These are phyloP conservation scores for Macrophomina pseudophaseolina DNA, from an alignment of 2,329 filamentous ascomycete genomes.

Conservation along the genomic window DNA sequence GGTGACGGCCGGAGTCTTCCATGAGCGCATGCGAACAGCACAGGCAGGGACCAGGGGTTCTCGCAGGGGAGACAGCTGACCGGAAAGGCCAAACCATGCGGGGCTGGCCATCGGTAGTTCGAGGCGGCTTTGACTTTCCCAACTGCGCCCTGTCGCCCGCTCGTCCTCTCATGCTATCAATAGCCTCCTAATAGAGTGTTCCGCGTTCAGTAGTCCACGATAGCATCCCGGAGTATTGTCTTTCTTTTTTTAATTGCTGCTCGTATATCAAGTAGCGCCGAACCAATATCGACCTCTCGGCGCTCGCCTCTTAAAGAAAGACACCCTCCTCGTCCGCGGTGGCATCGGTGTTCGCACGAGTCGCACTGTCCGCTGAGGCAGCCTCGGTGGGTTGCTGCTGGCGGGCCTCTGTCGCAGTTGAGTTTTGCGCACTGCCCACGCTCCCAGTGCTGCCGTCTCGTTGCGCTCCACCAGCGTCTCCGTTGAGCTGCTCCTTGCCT, in stretches of 20 bases:
- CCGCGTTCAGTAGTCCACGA: slow-evolving; percentile 22
- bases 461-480: slow-evolving; percentile 22
- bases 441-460: slow-evolving; percentile 1
- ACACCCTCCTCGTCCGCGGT: slow-evolving; percentile 31
- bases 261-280: slow-evolving; percentile 18
- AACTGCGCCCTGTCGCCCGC: neutral
- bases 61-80: slow-evolving; percentile 10
- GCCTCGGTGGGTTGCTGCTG: slow-evolving; percentile 14
- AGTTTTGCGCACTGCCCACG: slow-evolving; percentile 12
- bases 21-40: slow-evolving; percentile 8
- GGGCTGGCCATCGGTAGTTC: slow-evolving; percentile 17
- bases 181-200: slow-evolving; percentile 6
- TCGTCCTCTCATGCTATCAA: slow-evolving; percentile 20
- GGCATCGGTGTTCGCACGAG: slow-evolving; percentile 6
- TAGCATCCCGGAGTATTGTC: neutral
- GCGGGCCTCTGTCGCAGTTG: slow-evolving; percentile 6
- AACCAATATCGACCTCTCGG: neutral
- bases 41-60: slow-evolving; percentile 11
- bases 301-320: slow-evolving; percentile 28
- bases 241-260: slow-evolving; percentile 2
- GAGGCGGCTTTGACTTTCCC: slow-evolving; percentile 9
- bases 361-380: slow-evolving; percentile 22
- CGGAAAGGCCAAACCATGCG: slow-evolving; percentile 3
- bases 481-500: slow-evolving; percentile 25
- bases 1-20: slow-evolving; percentile 14